Evolutionary conservation across 2,329 filamentous ascomycete species (phyloP).

Genomic region (Fusarium mexicanum): DNA sequence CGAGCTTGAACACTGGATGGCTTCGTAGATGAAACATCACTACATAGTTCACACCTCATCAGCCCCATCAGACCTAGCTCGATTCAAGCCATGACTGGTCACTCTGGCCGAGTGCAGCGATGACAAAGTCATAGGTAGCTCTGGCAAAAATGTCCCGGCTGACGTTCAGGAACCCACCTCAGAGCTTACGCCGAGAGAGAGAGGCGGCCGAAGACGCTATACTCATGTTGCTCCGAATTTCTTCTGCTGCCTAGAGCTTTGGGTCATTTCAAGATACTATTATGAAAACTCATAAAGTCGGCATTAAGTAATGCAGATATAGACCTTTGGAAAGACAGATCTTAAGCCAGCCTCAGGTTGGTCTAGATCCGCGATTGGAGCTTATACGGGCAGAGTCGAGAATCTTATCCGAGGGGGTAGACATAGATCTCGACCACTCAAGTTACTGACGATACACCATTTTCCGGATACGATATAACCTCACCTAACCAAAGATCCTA

Average conservation of each 20-base stretch:
- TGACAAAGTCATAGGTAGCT: background rate
- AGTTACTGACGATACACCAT: background rate
- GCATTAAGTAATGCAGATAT: background rate
- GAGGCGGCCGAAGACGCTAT: constrained; percentile 19
- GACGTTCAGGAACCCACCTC: background rate
- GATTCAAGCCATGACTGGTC: background rate
- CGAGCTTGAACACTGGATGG: background rate
- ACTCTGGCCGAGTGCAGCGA: background rate
- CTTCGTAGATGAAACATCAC: background rate
- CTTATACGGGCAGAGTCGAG: background rate
- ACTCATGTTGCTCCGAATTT: constrained; percentile 21
- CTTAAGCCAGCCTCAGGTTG: too few relatives aligned
- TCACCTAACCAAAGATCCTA: background rate
- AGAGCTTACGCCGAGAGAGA: constrained; percentile 30
- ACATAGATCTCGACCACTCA: background rate
- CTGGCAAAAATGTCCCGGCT: background rate
- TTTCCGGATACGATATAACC: background rate
- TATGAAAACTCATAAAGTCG: background rate
- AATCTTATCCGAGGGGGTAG: background rate
- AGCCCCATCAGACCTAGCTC: background rate
- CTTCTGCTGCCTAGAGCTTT: background rate
- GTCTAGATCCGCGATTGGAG: background rate
- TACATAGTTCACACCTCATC: background rate
- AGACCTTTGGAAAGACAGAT: too few relatives aligned
- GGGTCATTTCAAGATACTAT: background rate